Conservation (phyloP, 2,329 filamentous ascomycete genomes). For the Gaeumannomyces sp. region DNA sequence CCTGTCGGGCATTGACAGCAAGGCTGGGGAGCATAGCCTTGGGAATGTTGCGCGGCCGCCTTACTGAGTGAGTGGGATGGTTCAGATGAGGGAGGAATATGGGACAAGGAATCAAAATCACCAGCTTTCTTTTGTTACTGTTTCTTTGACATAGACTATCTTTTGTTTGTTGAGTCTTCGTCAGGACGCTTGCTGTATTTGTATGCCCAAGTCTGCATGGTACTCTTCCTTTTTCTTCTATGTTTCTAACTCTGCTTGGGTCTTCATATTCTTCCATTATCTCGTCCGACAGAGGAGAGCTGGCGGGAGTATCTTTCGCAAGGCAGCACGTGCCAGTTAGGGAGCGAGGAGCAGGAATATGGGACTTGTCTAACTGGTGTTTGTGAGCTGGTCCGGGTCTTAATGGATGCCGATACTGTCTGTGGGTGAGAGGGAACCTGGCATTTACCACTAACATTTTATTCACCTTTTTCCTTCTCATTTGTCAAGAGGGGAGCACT, state of each 20-base stretch:
- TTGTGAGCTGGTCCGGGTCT: background rate
- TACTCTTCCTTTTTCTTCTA: background rate
- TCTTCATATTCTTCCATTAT: background rate
- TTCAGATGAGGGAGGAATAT: background rate
- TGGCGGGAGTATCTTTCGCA: no score
- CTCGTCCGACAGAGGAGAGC: no score
- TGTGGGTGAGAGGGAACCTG: background rate
- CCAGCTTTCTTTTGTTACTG: background rate
- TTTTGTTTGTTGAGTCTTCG: background rate
- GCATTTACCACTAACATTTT: background rate
- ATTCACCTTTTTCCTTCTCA: background rate
- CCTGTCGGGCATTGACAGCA: conserved; percentile 44
- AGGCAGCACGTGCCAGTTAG: no score
- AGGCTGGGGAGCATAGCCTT: conserved; percentile 37
- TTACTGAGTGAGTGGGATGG: conserved; percentile 28
- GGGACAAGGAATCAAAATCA: background rate
- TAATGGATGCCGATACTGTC: background rate
- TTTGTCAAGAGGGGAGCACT: background rate
- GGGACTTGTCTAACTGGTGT: no score
- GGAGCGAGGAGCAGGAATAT: background rate
- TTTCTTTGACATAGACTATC: background rate
- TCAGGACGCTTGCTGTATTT: background rate
- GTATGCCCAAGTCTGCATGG: background rate
- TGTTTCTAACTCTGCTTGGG: background rate
- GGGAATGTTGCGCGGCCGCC: conserved; percentile 43